phyloP scores from a whole-genome alignment of 306 rosid species.

The Crotalaria pallida region DNA sequence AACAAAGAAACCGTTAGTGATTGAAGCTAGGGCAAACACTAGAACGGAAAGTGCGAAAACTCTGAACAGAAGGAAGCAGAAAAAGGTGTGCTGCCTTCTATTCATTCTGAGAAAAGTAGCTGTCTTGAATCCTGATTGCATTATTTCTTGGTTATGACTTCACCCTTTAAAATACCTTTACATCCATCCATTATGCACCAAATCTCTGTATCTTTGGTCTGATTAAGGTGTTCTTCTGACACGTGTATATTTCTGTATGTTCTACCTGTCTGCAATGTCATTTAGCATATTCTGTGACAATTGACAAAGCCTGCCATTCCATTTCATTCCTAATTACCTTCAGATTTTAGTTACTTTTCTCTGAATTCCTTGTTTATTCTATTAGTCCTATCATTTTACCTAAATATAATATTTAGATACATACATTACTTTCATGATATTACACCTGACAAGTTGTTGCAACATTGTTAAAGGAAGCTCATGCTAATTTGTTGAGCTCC shows the following conservation, averaged over 20 bases:
- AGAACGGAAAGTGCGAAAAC: slow-evolving; percentile 63
- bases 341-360: background rate
- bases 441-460: background rate
- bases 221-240: background rate
- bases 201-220: background rate
- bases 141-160: background rate
- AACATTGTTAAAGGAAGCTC: too few relatives aligned
- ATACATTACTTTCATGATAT: background rate
- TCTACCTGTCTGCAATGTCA: background rate
- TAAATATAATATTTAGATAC: background rate
- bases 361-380: background rate
- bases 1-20: slow-evolving; percentile 34
- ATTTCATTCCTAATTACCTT: background rate
- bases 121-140: background rate
- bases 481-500: background rate
- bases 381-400: background rate
- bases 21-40: slow-evolving; percentile 55
- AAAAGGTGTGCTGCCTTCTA: slow-evolving; percentile 46
- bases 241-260: background rate
- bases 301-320: background rate
- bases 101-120: background rate
- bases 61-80: slow-evolving; percentile 57
- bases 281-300: background rate
- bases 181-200: background rate
- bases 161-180: background rate